These are phyloP conservation scores for Botrytis galanthina DNA, from an alignment of 2,329 filamentous ascomycete species.

Conservation along the genomic window DNA sequence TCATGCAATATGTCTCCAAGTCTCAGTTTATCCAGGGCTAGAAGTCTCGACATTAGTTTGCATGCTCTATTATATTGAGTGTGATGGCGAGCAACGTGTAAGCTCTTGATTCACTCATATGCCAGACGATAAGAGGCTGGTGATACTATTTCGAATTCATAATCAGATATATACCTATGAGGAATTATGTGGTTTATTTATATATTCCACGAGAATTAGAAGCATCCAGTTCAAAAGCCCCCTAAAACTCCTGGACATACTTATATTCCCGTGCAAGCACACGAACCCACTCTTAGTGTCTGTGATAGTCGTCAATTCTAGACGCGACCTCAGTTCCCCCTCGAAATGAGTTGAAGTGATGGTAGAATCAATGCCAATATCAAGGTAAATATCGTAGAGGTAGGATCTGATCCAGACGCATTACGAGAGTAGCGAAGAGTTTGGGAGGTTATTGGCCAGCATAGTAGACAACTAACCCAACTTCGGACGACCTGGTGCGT, in stretches of 20 bases:
- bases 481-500: neutral
- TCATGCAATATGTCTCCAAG: neutral
- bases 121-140: too few species aligned
- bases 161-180: neutral
- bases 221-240: neutral
- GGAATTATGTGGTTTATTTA: neutral
- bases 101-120: neutral
- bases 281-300: neutral
- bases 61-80: neutral
- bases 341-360: neutral
- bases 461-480: neutral
- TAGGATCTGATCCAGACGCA: neutral
- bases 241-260: neutral
- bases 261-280: neutral
- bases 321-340: neutral
- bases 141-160: neutral
- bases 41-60: neutral
- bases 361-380: neutral
- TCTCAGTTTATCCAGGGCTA: too few species aligned
- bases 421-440: neutral
- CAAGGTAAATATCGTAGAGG: neutral
- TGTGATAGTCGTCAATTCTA: neutral
- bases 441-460: too few species aligned
- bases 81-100: fast-evolving
- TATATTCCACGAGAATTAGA: neutral